Conservation (phyloP, 148 eudicot species). For the Talinum fruticosum region DNA sequence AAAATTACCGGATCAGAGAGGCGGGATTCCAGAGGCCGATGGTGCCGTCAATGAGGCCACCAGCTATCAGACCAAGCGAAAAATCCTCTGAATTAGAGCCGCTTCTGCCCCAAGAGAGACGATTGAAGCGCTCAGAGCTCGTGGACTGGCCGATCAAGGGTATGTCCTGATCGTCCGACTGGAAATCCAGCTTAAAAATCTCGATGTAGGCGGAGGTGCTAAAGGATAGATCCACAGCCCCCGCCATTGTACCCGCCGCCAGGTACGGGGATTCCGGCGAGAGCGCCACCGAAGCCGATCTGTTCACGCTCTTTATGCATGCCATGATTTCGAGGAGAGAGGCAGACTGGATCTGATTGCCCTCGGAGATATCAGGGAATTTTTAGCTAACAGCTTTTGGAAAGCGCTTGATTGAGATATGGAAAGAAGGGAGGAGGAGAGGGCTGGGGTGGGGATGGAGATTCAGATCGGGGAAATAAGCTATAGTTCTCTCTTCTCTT, state of each 20-base stretch:
- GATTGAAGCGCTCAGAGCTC: conserved; percentile 78
- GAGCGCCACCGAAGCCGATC: conserved; percentile 87
- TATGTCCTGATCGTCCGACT: conserved; percentile 63
- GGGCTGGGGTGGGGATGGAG: no score
- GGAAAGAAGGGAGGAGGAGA: no score
- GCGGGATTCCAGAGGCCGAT: conserved; percentile 77
- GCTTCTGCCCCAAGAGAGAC: conserved; percentile 67
- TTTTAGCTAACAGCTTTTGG: neutral
- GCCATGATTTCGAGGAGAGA: conserved; percentile 35
- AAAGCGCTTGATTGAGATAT: neutral
- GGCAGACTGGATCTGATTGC: neutral
- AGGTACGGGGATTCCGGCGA: conserved; percentile 75
- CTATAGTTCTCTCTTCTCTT: no score
- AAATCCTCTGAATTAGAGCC: conserved; percentile 58
- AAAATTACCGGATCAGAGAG: conserved; percentile 48
- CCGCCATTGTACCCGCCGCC: conserved; percentile 93
- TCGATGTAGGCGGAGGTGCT: conserved; percentile 83
- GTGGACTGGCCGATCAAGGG: conserved; percentile 44
- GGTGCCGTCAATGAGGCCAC: conserved; percentile 73
- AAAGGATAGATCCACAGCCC: conserved; percentile 87
- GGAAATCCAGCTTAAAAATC: conserved; percentile 77
- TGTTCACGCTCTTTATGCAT: conserved; percentile 54
- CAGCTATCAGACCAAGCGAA: conserved; percentile 62
- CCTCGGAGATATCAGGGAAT: neutral
- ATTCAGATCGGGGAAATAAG: no score